These are phyloP conservation scores for Eucalyptus marginata DNA, from an alignment of 345 rosid species.

Conservation along the genomic window DNA sequence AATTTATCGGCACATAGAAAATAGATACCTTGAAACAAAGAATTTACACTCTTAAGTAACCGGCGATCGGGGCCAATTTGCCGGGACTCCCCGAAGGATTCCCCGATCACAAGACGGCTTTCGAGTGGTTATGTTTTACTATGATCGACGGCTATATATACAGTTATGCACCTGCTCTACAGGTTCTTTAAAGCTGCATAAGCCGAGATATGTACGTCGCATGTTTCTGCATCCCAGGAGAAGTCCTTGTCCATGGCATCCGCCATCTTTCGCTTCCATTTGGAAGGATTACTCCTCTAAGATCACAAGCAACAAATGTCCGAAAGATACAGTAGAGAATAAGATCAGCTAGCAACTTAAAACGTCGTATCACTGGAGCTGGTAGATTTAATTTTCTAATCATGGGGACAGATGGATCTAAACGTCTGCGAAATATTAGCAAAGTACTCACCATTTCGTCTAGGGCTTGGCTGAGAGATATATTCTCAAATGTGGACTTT, in stretches of 20 bases:
- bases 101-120: not conserved
- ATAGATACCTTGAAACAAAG: not conserved
- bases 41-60: not conserved
- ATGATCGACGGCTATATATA: not conserved
- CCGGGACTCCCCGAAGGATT: not conserved
- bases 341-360: not conserved
- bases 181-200: conserved; percentile 30
- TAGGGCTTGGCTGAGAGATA: conserved; percentile 43
- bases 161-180: conserved; percentile 6
- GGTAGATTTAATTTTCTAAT: not conserved
- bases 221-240: conserved; percentile 55
- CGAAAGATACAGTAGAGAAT: not conserved
- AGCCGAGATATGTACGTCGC: conserved; percentile 51
- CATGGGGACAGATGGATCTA: not conserved
- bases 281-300: conserved; percentile 28
- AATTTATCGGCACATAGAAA: not conserved
- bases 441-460: conserved; percentile 44
- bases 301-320: not conserved
- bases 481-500: conserved; percentile 28
- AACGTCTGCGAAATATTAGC: not conserved
- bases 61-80: not conserved
- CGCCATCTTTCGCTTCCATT: conserved; percentile 32
- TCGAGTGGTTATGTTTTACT: not conserved
- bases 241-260: conserved; percentile 57
- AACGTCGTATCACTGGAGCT: not conserved